These are phyloP conservation scores for Kluyveromyces sp. DNA, from an alignment of 1,139 yeast species.

Conservation along the genomic window DNA sequence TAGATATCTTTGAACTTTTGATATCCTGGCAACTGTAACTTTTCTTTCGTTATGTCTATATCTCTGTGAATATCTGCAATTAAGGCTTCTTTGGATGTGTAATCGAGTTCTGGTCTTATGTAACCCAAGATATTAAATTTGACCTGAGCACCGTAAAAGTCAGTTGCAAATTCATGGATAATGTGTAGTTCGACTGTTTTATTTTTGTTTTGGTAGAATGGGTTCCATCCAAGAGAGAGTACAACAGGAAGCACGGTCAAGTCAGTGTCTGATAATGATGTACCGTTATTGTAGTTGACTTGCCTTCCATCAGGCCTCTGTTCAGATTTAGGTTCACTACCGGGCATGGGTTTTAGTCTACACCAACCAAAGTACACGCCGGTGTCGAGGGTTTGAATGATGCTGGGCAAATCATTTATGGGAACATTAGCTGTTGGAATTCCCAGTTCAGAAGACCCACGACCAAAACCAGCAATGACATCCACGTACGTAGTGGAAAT, in stretches of 20 bases:
- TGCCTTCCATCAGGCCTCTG: conserved; percentile 32
- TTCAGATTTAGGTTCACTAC: conserved; percentile 14
- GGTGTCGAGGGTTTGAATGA: conserved; percentile 45
- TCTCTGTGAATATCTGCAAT: conserved; percentile 80
- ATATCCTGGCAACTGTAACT: conserved; percentile 37
- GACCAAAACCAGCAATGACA: conserved; percentile 83
- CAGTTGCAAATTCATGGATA: conserved; percentile 56
- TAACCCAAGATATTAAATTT: conserved; percentile 72
- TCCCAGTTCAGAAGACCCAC: conserved; percentile 90
- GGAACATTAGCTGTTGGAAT: conserved; percentile 94
- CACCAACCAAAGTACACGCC: conserved; percentile 94
- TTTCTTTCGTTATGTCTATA: conserved; percentile 54
- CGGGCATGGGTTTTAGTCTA: conserved; percentile 22
- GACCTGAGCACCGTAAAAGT: conserved; percentile 79
- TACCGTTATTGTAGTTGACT: conserved; percentile 59
- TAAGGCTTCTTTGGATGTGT: conserved; percentile 78
- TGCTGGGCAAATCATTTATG: conserved; percentile 39
- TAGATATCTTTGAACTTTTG: conserved; percentile 5
- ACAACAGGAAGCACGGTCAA: conserved; percentile 66
- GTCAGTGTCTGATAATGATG: conserved; percentile 37
- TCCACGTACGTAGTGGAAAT: conserved; percentile 42
- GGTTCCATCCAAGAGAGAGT: conserved; percentile 94
- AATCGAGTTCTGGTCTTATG: conserved; percentile 84
- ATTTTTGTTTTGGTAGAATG: conserved; percentile 63
- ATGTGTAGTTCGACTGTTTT: conserved; percentile 83